Evolutionary conservation across 176 grass and related monocot genomes (phyloP), one percentile per base, ranked within the genome.

Genomic region (Triticum monococcum): DNA sequence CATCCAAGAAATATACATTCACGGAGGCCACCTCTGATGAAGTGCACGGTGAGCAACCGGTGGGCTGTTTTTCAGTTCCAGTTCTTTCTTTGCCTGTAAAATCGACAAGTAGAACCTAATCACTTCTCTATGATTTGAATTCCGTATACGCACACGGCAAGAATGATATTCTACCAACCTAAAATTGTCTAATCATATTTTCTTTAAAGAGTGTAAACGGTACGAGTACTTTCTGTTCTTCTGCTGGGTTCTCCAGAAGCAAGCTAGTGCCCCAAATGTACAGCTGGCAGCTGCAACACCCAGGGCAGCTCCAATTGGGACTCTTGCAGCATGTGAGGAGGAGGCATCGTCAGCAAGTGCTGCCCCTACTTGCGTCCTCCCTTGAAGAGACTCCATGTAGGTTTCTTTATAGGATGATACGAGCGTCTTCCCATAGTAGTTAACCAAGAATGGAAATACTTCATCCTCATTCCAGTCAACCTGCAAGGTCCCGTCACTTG

Each of bases 171-270:
- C 88, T 96, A 89, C 85, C 72, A 87, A 85, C 84, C 85, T 92
- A 91, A 88, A 56, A 88, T 70, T 41, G 75, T 77, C 81, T 89
- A 96, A 85, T 94, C 90, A 96, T 94, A 94, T 96, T 86, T 96
- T 98, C 94, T 94, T 96, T 96, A 98, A 94, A 91, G 90, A 92
- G 63, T 89, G 88, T 87, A 95, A 95, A 87, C 92, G 84, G 93
- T 96, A 78, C 82, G 77, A 96, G 88, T 98, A 98, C 97, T 98
- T 98, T 92, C 97, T 91, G 86, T 96, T 96, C 94, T 98, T 98
- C 87, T 98, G 94, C 57, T 98, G 94, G 20, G 90, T 75, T 73
- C 97, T 89, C 97, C 97, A 98, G 84, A 98, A 93, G 87, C 97
- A 98, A 52, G 97, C 97, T 25, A 98, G 68, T 48, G 87, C 94